These are phyloP conservation scores for Mesotaenium endlicherianum DNA, from an alignment of 139 green algal genomes.

Conservation along the genomic window DNA sequence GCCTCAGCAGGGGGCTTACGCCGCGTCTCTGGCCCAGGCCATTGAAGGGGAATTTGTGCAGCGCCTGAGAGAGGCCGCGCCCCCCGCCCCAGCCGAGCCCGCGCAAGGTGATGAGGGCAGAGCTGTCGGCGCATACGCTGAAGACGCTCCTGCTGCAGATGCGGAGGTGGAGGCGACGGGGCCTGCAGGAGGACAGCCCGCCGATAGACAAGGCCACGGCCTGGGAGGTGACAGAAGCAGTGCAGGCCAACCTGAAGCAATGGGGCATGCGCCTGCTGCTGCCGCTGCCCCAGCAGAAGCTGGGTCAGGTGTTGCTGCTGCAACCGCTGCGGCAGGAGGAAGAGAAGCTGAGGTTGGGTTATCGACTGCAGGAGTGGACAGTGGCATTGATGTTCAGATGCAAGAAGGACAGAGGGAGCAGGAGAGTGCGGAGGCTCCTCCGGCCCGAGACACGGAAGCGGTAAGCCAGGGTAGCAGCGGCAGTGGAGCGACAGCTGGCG, in stretches of 20 bases:
- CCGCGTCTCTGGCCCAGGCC: constrained; percentile 17
- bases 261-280: neutral
- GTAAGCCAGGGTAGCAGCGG: constrained; percentile 39
- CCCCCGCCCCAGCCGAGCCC: no score
- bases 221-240: no score
- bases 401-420: neutral
- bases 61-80: no score
- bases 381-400: constrained; percentile 9
- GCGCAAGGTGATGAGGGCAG: no score
- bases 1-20: neutral
- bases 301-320: neutral
- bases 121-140: no score
- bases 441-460: constrained; percentile 2
- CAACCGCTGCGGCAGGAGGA: neutral
- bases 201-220: no score
- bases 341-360: no score
- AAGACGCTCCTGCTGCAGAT: no score
- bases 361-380: no score
- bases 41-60: constrained; percentile 43
- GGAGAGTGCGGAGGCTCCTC: neutral
- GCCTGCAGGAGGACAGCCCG: no score
- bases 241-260: no score
- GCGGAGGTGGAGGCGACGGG: no score
- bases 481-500: constrained; percentile 40
- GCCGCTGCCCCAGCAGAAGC: neutral